Evolutionary conservation across 176 grass and related monocot genomes (phyloP), one percentile per base, ranked within the genome.

Genomic region (Carex parvula): DNA sequence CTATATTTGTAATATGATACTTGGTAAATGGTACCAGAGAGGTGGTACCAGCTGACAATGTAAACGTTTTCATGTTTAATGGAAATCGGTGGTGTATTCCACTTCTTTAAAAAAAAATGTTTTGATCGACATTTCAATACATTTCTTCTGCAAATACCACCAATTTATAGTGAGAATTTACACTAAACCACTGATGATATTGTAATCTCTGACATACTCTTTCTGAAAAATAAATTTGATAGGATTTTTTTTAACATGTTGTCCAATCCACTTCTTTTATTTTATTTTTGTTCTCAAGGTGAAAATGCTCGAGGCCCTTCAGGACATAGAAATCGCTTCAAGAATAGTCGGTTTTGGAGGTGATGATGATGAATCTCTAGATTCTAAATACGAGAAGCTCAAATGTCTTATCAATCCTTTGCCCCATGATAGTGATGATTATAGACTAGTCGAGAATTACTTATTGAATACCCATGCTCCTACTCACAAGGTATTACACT

Each of bases 271-370:
- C 30, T 48, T 82, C 33, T 60, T 61, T 62, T 26, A 66, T 66
- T 82, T 53, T 53, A 13, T 53, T 15, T 48, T 44, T 26, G 14
- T 82, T 82, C 37, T 21, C 14, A 79, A 98, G 95, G 90, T 84
- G 53, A 98, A 94, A 93, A 98, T 98, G 92, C 90, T 98, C 22
- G 95, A 98, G 89, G 91, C 92, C 81, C 91, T 98, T 82, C 90
- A 98, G 77, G 91, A 94, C 86, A 98, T 98, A 83, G 95, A 98
- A 93, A 98, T 98, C 54, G 95, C 95, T 89, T 98, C 95, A 54
- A 94, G 70, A 87, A 76, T 98, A 71, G 92, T 98, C 84, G 90
- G 95, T 80, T 98, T 98, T 15, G 95, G 92, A 84, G 68, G 82
- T 55, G 91, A 91, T 64, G 87, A 81, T 26, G 92, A 89, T 87